These are phyloP conservation scores for Boehmeria nivea DNA, from an alignment of 306 rosid genomes.

Conservation along the genomic window DNA sequence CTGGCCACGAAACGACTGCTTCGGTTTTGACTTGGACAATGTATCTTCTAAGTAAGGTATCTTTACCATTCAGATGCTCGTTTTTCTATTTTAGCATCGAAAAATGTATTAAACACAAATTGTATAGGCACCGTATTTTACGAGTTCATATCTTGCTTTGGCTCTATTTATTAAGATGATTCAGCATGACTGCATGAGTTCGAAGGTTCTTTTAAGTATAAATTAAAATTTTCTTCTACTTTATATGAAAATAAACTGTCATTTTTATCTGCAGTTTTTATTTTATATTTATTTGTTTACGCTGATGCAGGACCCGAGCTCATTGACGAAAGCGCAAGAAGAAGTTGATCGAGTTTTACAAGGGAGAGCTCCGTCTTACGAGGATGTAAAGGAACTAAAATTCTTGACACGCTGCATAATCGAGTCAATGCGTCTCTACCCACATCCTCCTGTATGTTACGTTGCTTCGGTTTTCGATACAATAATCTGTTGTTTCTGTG, in stretches of 20 bases:
- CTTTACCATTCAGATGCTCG: slow-evolving; percentile 3
- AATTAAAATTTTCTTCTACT: no score
- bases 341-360: slow-evolving; percentile 83
- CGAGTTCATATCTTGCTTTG: no score
- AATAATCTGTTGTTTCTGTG: background rate
- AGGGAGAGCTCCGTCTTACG: slow-evolving; percentile 68
- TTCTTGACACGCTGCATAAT: slow-evolving; percentile 72
- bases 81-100: no score
- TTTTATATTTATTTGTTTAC: slow-evolving; percentile 9
- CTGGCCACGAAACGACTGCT: slow-evolving; percentile 96
- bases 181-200: no score
- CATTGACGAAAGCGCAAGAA: slow-evolving; percentile 69
- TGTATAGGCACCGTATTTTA: no score
- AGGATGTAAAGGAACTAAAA: slow-evolving; percentile 76
- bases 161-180: no score
- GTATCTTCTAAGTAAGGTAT: slow-evolving; percentile 95
- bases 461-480: no score
- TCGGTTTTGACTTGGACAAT: slow-evolving; percentile 93
- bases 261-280: background rate
- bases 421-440: slow-evolving; percentile 85
- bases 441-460: slow-evolving; percentile 90
- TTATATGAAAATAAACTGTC: no score
- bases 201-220: no score
- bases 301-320: slow-evolving; percentile 43
- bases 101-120: no score